These are phyloP conservation scores for Sugiyamaella japonica DNA, from an alignment of 1,139 yeast genomes.

Conservation along the genomic window DNA sequence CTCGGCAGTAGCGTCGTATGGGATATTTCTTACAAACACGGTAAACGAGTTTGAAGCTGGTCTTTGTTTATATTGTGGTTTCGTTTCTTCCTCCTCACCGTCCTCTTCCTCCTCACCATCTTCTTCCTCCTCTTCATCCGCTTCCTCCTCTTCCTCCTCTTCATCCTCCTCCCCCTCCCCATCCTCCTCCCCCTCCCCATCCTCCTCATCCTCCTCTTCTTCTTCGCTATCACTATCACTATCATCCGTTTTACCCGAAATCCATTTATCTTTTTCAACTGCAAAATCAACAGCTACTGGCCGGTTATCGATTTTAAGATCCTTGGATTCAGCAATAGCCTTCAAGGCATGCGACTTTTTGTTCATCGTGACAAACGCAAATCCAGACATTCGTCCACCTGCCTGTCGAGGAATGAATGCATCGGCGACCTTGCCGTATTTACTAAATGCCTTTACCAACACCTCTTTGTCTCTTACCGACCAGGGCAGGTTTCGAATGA, in stretches of 20 bases:
- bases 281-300: constrained; percentile 95
- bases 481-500: constrained; percentile 94
- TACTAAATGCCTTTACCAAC: constrained; percentile 66
- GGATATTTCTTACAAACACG: constrained; percentile 85
- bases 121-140: constrained; percentile 36
- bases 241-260: constrained; percentile 44
- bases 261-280: constrained; percentile 83
- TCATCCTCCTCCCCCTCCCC: constrained; percentile 32
- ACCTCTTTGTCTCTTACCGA: constrained; percentile 77
- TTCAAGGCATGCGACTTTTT: constrained; percentile 73
- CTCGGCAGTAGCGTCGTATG: constrained; percentile 90
- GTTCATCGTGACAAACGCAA: constrained; percentile 92
- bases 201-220: constrained; percentile 30
- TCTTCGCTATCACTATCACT: constrained; percentile 38
- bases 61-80: constrained; percentile 39
- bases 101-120: constrained; percentile 41
- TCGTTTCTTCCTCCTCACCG: constrained; percentile 40
- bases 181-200: constrained; percentile 32
- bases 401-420: constrained; percentile 85
- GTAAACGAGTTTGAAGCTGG: constrained; percentile 36
- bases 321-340: constrained; percentile 73
- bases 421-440: constrained; percentile 84
- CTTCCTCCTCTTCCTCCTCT: constrained; percentile 32
- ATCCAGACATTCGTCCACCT: constrained; percentile 91
- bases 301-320: constrained; percentile 83